Conservation (phyloP, 805 yeast genomes). For the Suhomyces emberorum region DNA sequence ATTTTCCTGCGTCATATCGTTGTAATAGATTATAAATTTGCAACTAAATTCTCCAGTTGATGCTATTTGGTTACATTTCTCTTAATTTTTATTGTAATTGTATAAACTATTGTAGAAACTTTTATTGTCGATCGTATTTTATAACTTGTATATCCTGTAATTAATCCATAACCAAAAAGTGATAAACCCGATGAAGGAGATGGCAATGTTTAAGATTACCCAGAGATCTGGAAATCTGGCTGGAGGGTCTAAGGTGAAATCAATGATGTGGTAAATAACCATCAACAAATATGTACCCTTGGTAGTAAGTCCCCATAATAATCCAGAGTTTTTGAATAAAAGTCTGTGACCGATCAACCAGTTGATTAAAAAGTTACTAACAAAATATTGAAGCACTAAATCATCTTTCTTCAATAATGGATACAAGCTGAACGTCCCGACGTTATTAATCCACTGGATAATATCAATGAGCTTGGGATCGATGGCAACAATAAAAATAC, state of each 20-base stretch:
- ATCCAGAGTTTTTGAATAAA: slow-evolving; percentile 11
- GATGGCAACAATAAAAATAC: slow-evolving; percentile 59
- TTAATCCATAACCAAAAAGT: slow-evolving; percentile 83
- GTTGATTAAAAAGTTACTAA: slow-evolving; percentile 60
- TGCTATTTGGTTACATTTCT: no score
- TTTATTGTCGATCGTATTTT: no score
- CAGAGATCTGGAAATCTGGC: slow-evolving; percentile 74
- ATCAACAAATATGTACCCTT: slow-evolving; percentile 40
- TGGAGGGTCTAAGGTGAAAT: slow-evolving; percentile 52
- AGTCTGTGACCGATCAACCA: slow-evolving; percentile 61
- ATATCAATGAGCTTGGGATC: slow-evolving; percentile 63
- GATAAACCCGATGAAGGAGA: slow-evolving; percentile 73
- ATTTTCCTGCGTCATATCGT: no score
- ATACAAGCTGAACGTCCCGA: slow-evolving; percentile 81
- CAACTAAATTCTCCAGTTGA: no score
- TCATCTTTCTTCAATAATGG: slow-evolving; percentile 81
- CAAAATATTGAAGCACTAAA: slow-evolving; percentile 66
- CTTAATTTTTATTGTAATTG: no score
- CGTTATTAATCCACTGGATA: slow-evolving; percentile 83
- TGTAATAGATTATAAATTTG: no score
- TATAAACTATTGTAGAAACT: no score
- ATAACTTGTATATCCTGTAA: slow-evolving; percentile 36
- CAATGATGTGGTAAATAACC: slow-evolving; percentile 51
- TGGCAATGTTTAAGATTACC: slow-evolving; percentile 69
- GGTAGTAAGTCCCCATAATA: slow-evolving; percentile 26